Evolutionary conservation across 192 early-diverging fungal species (phyloP), one percentile per base, ranked within the genome.

Genomic region (Backusella westeae): DNA sequence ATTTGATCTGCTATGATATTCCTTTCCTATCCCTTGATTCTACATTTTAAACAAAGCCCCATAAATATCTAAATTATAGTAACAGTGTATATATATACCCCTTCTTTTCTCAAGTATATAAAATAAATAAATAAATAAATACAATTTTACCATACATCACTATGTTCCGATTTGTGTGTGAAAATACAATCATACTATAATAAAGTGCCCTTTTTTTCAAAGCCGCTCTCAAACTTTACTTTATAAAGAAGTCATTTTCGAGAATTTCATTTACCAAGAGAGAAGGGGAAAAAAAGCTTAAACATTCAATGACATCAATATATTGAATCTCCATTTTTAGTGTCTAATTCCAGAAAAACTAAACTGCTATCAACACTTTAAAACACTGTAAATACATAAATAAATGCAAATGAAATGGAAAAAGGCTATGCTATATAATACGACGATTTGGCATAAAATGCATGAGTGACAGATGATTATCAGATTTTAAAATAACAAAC

Each of bases 1-100:
- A 44, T 71, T 71, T 71, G 21, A 71, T 71, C 19, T 71, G 70
- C 17, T 71, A 71, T 71, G 70, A 71, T 46, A 71, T 71, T 32
- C 70, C 70, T 23, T 71, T 71, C 19, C 29, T 71, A 34, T 71
- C 70, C 39, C 39, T 71, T 14, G 70, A 46, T 23, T 63, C 56
- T 12, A 63, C 56, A 23, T 63, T 63, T 63, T 63, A 63, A 26
- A 71, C 17, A 34, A 9, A 65, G 6, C n/a, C 26, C 39, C 42
- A 29, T 34, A 42, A 42, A 44, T 46, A 42, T 41, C n/a, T 71
- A 71, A 71, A 67, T 67, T 35, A 21, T 69, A 38, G 21, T 38
- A 21, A 39, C 32, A 36, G 1, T 69, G n/a, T 69, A 21, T 38
- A 38, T 39, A 69, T 69, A 34, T 36, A 35, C 68, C 35, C 68